phyloP scores from a whole-genome alignment of 164 flowering plant species.

The Aristolochia californica region DNA sequence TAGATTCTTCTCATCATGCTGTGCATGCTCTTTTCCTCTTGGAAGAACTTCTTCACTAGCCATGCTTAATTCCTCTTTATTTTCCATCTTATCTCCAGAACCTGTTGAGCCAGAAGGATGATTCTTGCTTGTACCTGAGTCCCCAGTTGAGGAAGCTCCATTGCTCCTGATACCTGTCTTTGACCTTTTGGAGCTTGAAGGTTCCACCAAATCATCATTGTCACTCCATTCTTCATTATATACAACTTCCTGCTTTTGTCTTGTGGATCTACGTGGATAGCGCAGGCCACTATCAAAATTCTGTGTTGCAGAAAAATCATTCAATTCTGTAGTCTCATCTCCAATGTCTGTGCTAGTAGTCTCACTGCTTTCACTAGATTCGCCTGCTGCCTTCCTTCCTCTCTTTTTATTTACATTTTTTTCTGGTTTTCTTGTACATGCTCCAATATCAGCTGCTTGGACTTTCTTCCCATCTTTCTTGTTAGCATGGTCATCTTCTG shows the following conservation, averaged over 20 bases:
- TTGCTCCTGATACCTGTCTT: conserved; percentile 13
- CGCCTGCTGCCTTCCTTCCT: conserved; percentile 21
- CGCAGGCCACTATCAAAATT: conserved; percentile 4
- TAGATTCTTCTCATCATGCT: conserved; percentile 1
- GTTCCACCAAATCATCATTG: conserved; percentile 20
- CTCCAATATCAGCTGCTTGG: not conserved
- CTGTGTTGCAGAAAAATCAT: conserved; percentile 10
- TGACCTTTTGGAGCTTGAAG: conserved; percentile 14
- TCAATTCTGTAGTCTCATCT: conserved; percentile 13
- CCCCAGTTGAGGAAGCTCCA: conserved; percentile 9
- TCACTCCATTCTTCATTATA: conserved; percentile 43
- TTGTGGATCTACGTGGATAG: conserved; percentile 30
- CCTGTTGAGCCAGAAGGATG: too few relatives aligned
- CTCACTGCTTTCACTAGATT: conserved; percentile 41
- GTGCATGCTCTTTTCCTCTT: conserved; percentile 10
- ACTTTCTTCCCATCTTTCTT: not conserved
- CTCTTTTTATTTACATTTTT: conserved; percentile 26
- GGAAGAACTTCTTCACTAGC: conserved; percentile 10
- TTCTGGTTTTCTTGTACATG: conserved; percentile 2
- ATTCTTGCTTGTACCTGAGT: not conserved
- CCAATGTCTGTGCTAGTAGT: conserved; percentile 24
- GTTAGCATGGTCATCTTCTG: not conserved
- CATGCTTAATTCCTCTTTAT: conserved; percentile 5
- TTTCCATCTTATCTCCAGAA: conserved; percentile 6
- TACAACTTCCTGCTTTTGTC: conserved; percentile 36